phyloP scores from a whole-genome alignment of 208 protist species.

The Trichomonas vaginalis region DNA sequence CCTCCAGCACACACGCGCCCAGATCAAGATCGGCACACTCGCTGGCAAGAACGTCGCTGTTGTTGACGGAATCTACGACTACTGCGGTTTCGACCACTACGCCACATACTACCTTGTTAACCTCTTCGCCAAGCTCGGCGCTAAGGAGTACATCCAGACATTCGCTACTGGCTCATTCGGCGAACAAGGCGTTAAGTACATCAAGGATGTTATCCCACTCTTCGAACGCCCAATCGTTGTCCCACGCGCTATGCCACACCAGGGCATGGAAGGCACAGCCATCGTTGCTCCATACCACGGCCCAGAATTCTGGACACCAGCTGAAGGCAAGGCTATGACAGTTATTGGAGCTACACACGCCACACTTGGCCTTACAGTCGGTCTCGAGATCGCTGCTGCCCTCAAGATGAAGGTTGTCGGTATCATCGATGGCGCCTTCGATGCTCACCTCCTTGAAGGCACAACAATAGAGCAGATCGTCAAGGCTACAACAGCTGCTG shows the following conservation, averaged over 20 bases:
- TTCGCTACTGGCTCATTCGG: background rate
- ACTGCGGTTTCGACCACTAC: background rate
- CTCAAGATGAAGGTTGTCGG: background rate
- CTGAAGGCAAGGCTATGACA: background rate
- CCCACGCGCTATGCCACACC: background rate
- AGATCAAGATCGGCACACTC: background rate
- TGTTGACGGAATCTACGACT: background rate
- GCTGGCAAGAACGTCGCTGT: background rate
- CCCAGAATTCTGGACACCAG: background rate
- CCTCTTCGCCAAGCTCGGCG: background rate
- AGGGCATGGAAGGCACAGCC: background rate
- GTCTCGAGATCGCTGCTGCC: background rate
- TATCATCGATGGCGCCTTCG: background rate
- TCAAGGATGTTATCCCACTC: background rate
- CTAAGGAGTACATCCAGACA: background rate
- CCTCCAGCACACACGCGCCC: background rate
- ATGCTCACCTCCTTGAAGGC: background rate
- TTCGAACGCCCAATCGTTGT: background rate
- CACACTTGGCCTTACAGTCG: background rate
- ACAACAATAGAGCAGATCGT: background rate
- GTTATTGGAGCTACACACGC: background rate
- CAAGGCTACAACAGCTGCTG: background rate
- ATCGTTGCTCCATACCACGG: background rate
- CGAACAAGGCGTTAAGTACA: background rate
- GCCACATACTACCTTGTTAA: background rate